phyloP scores from a whole-genome alignment of 106 monocot genomes.

The Ottelia alismoides region DNA sequence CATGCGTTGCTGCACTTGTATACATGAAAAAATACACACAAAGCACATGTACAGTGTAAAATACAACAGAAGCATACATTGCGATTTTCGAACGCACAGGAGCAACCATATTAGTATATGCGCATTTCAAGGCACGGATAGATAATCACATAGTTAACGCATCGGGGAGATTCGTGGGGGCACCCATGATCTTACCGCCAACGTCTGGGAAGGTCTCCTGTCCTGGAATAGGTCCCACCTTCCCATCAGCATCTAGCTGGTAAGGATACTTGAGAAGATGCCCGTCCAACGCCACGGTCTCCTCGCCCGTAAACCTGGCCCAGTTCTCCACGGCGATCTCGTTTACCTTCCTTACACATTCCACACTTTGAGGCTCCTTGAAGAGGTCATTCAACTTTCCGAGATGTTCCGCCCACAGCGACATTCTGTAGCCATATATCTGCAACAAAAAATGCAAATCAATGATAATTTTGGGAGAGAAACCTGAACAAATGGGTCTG shows the following conservation, averaged over 20 bases:
- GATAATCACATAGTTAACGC: slow-evolving; percentile 9
- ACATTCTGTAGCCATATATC: slow-evolving; percentile 45
- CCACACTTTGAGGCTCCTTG: slow-evolving; percentile 21
- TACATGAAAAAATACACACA: no score
- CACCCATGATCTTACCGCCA: slow-evolving; percentile 17
- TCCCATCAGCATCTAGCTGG: slow-evolving; percentile 18
- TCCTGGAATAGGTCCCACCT: slow-evolving; percentile 10
- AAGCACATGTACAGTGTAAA: no score
- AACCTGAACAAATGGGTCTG: no score
- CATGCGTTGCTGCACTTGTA: no score
- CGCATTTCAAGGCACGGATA: no score
- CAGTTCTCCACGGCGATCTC: slow-evolving; percentile 28
- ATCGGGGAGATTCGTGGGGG: slow-evolving; percentile 11
- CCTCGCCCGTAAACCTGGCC: slow-evolving; percentile 15
- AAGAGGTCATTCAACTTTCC: slow-evolving; percentile 20
- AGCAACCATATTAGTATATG: no score
- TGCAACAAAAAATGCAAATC: no score
- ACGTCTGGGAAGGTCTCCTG: slow-evolving; percentile 23
- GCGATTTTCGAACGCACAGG: no score
- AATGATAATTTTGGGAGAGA: no score
- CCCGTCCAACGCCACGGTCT: slow-evolving; percentile 15
- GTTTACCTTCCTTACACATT: slow-evolving; percentile 31
- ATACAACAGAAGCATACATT: no score
- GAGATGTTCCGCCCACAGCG: slow-evolving; percentile 41
- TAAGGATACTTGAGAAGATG: slow-evolving; percentile 32